Conservation (phyloP, 1,139 yeast genomes). For the Hyphopichia burtonii region DNA sequence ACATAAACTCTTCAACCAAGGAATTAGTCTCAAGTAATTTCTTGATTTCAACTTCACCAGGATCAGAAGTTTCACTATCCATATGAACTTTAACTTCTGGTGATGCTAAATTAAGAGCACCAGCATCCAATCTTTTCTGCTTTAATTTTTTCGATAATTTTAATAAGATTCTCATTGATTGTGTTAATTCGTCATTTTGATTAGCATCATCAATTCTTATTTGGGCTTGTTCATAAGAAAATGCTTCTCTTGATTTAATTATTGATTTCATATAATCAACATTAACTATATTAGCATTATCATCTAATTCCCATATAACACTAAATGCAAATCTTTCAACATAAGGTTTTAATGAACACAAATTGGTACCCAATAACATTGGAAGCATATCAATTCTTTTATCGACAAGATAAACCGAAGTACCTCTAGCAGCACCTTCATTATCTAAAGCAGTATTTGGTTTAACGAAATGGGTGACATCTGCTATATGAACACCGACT, state of each 20-base stretch:
- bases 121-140: slow-evolving; percentile 85
- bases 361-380: slow-evolving; percentile 88
- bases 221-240: slow-evolving; percentile 93
- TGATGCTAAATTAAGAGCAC: slow-evolving; percentile 94
- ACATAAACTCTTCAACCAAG: slow-evolving; percentile 96
- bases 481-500: slow-evolving; percentile 99
- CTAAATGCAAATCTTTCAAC: slow-evolving; percentile 97
- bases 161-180: slow-evolving; percentile 83
- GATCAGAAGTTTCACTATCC: slow-evolving; percentile 97
- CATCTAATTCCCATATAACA: slow-evolving; percentile 92
- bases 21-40: slow-evolving; percentile 88
- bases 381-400: slow-evolving; percentile 99
- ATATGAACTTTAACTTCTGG: slow-evolving; percentile 98
- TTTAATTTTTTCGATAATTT: slow-evolving; percentile 78
- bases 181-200: slow-evolving; percentile 79
- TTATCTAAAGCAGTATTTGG: slow-evolving; percentile 89
- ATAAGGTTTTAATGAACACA: slow-evolving; percentile 92
- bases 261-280: slow-evolving; percentile 84
- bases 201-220: slow-evolving; percentile 79
- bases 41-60: slow-evolving; percentile 92
- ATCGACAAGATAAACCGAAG: slow-evolving; percentile 96
- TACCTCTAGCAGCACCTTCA: slow-evolving; percentile 97
- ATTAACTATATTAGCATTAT: slow-evolving; percentile 80
- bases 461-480: slow-evolving; percentile 95
- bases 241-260: slow-evolving; percentile 89